Base-by-base conservation (phyloP, 1,139 yeast species). In the Tardiomyces depauwii region DNA sequence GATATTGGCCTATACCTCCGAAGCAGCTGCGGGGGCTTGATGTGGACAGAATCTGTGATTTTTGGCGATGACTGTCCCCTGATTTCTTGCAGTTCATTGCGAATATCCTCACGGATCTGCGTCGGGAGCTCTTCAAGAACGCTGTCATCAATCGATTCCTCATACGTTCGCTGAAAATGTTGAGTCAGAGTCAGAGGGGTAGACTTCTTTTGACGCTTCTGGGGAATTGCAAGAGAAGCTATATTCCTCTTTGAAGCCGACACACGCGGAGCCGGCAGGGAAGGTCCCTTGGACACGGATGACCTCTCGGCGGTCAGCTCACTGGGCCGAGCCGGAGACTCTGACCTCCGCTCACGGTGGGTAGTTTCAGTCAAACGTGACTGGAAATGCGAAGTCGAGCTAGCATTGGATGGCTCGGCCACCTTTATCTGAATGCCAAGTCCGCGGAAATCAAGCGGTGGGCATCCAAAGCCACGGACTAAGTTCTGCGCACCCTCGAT, bases 361-460 rank as follows among this genome's bases (percentile, higher is more conserved):
- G 25, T 7, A 21, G 25, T 21, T 7, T 21, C 25, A 21, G 25
- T 21, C 5, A 30, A 10, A 13, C 36, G 36, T 12, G 36, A 30
- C 16, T 30, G 36, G 16, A 30, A 30, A 14, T 30, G 36, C n/a
- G 10, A 30, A 14, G 16, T 12, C 4, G 36, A 30, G 16, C 16
- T 12, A 5, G 36, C 5, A 13, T 12, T 10, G 16, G 36, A 30
- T 3, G 42, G 9, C 14, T 40, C 42, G 10, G 32, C 42, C 2
- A 51, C 43, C 25, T 47, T 71, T 63, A 87, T 70, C 38, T 80
- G 82, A 0, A 89, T 69, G 0, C 94, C 82, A 1, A 89, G 63
- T 0, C 97, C 97, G 46, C 97, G 67, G 13, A 89, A 64, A 44
- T 86, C 95, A 6, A 59, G 59, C 0, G 86, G 80, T 0, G 83